Evolutionary conservation across 805 yeast species (phyloP).

Genomic region (Ogataea allantospora): DNA sequence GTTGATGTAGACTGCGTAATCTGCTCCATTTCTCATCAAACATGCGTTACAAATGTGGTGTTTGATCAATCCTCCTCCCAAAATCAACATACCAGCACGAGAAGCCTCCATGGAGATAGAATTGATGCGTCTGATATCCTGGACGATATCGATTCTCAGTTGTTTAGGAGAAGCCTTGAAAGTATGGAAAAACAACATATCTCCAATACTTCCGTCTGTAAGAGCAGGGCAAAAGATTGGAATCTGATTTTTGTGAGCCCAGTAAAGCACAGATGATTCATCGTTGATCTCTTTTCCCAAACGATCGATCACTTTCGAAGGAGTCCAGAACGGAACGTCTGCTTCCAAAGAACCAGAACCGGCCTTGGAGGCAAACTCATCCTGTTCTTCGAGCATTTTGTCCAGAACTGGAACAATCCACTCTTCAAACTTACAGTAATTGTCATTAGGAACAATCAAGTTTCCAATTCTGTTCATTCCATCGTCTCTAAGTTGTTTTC

Average conservation of each 20-base stretch:
- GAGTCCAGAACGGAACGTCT: constrained; percentile 83
- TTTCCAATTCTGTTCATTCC: constrained; percentile 99
- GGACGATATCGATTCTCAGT: constrained; percentile 86
- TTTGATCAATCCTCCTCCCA: constrained; percentile 95
- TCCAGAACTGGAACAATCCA: constrained; percentile 97
- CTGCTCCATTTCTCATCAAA: constrained; percentile 99
- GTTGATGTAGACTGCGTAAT: constrained; percentile 93
- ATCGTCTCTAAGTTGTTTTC: constrained; percentile 79
- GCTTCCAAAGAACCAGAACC: constrained; percentile 63
- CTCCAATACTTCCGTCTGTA: constrained; percentile 98
- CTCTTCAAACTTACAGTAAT: constrained; percentile 96
- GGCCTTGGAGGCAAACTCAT: constrained; percentile 52
- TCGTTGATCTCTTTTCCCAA: constrained; percentile 94
- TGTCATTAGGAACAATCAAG: constrained; percentile 94
- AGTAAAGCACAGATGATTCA: constrained; percentile 88
- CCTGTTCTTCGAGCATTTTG: constrained; percentile 85
- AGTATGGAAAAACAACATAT: constrained; percentile 98
- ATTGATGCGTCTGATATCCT: constrained; percentile 88
- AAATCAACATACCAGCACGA: constrained; percentile 90
- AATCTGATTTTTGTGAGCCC: constrained; percentile 96
- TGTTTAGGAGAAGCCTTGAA: constrained; percentile 91
- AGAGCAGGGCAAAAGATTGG: constrained; percentile 97
- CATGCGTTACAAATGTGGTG: constrained; percentile 98
- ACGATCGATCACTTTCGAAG: constrained; percentile 87
- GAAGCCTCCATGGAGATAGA: constrained; percentile 94